Conservation (phyloP, 768 basidiomycete genomes). For the Psilocybe subaeruginosa region DNA sequence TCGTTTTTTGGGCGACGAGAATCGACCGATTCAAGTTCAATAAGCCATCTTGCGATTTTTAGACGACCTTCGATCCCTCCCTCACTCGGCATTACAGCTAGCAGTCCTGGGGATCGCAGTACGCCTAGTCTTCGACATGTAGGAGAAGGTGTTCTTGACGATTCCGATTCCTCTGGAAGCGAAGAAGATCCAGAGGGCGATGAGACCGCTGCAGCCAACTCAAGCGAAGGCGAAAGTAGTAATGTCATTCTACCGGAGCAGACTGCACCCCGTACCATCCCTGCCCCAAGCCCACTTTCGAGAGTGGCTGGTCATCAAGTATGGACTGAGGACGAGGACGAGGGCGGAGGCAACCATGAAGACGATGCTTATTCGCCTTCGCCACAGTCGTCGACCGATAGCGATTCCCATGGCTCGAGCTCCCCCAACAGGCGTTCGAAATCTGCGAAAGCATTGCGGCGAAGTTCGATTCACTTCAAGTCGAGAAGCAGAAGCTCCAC, state of each 20-base stretch:
- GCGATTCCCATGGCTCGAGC: conserved; percentile 51
- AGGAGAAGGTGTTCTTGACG: conserved; percentile 78
- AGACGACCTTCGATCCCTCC: conserved; percentile 21
- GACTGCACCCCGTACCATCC: conserved; percentile 28
- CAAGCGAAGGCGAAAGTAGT: conserved; percentile 37
- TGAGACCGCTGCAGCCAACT: conserved; percentile 28
- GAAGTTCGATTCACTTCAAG: conserved; percentile 35
- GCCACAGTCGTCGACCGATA: conserved; percentile 70
- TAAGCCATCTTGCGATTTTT: neutral
- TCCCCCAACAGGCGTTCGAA: conserved; percentile 30
- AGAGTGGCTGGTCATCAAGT: conserved; percentile 53
- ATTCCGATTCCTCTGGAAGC: conserved; percentile 68
- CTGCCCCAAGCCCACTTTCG: conserved; percentile 71
- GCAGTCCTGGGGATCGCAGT: conserved; percentile 42
- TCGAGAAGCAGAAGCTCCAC: conserved; percentile 68
- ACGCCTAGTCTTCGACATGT: conserved; percentile 58
- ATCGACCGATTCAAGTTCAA: conserved; percentile 31
- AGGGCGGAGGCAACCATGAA: conserved; percentile 38
- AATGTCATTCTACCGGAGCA: conserved; percentile 38
- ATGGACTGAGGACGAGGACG: conserved; percentile 56
- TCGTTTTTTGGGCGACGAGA: conserved; percentile 43
- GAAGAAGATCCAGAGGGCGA: conserved; percentile 32
- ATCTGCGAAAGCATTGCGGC: conserved; percentile 34
- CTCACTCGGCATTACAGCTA: conserved; percentile 34
- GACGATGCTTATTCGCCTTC: conserved; percentile 64